Percentiles rank a stretch among this genome's conserved stretches.
These are phyloP conservation scores for Digitaria exilis DNA, from an alignment of 202 grass and related monocot genomes.

Conservation along the genomic window DNA sequence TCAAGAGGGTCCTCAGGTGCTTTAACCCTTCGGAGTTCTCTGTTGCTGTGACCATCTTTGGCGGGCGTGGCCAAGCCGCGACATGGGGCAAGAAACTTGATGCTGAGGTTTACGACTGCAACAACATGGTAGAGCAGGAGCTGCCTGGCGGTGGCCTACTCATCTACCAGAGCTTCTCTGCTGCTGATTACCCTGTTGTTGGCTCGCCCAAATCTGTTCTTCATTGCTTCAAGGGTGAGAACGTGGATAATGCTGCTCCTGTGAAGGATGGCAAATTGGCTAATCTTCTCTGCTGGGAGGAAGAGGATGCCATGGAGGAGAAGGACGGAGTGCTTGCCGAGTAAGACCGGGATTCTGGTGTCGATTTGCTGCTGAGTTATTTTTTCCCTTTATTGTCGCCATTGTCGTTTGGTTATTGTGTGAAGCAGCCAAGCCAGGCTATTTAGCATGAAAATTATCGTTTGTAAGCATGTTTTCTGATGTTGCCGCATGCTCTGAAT, in stretches of 20 bases:
- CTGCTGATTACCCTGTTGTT: constrained; percentile 6
- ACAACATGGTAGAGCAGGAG: constrained; percentile 63
- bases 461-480: constrained; percentile 37
- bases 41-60: constrained; percentile 85
- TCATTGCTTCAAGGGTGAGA: constrained; percentile 36
- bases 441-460: constrained; percentile 7
- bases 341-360: constrained; percentile 38
- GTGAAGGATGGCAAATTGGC: constrained; percentile 43
- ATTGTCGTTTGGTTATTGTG: constrained; percentile 44
- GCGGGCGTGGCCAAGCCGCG: constrained; percentile 42
- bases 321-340: constrained; percentile 37
- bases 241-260: constrained; percentile 3
- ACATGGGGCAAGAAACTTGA: constrained; percentile 70
- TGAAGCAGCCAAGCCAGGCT: constrained; percentile 70
- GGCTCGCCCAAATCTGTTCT: constrained; percentile 59
- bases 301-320: constrained; percentile 39
- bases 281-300: constrained; percentile 42
- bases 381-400: constrained; percentile 10
- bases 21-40: constrained; percentile 87
- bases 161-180: constrained; percentile 81
- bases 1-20: constrained; percentile 74
- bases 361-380: constrained; percentile 37
- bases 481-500: constrained; percentile 34
- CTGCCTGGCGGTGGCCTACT: constrained; percentile 62
- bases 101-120: constrained; percentile 60